Percentiles rank a stretch among this genome's conserved stretches.
These are phyloP conservation scores for Telopea speciosissima DNA, from an alignment of 177 flowering plant species.

Conservation along the genomic window DNA sequence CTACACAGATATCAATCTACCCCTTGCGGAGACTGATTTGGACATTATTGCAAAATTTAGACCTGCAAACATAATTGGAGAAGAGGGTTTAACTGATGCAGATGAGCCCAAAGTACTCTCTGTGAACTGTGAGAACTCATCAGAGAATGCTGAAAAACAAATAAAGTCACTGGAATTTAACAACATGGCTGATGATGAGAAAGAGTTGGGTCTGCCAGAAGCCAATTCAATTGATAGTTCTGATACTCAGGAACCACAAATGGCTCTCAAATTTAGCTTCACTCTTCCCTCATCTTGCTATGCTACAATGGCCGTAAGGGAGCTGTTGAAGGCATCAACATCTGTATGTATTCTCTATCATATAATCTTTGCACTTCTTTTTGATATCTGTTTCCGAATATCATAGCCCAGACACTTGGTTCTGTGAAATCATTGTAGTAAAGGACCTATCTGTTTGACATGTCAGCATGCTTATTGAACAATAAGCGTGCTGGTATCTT, in stretches of 20 bases:
- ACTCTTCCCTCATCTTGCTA: conserved; percentile 89
- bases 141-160: conserved; percentile 13
- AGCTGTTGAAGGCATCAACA: conserved; percentile 83
- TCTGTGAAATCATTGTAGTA: neutral
- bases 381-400: neutral
- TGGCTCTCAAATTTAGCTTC: conserved; percentile 69
- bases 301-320: conserved; percentile 98
- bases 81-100: conserved; percentile 21
- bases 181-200: conserved; percentile 16
- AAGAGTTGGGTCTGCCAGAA: conserved; percentile 20
- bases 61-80: conserved; percentile 12
- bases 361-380: neutral
- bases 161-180: conserved; percentile 1
- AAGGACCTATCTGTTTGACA: neutral
- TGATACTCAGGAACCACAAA: conserved; percentile 29
- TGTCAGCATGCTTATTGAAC: neutral
- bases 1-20: conserved; percentile 50
- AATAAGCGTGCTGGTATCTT: neutral
- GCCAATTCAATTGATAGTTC: conserved; percentile 17
- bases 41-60: conserved; percentile 46
- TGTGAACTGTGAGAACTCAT: conserved; percentile 10
- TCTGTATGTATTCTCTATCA: conserved; percentile 43
- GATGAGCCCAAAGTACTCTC: conserved; percentile 4
- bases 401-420: neutral
- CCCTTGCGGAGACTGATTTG: conserved; percentile 81